phyloP scores from a whole-genome alignment of 1,284 basidiomycete genomes.

The Pulchroboletus neoregius region DNA sequence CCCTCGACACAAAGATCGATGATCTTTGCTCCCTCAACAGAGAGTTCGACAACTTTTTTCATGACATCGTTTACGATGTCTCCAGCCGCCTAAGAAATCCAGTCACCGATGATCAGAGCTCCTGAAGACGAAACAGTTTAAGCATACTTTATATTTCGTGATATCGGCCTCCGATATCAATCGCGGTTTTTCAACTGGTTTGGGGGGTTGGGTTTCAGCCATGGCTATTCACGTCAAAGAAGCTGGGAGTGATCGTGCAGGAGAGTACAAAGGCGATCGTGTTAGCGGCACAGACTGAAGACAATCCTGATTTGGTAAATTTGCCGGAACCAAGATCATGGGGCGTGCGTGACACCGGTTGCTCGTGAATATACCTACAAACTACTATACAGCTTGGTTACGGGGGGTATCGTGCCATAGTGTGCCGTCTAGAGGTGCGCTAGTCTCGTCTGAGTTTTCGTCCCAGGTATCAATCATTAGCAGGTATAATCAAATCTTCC shows the following conservation, averaged over 20 bases:
- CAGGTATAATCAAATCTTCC: slow-evolving; percentile 14
- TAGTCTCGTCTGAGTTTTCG: slow-evolving; percentile 7
- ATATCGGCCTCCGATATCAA: slow-evolving; percentile 68
- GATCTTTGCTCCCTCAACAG: slow-evolving; percentile 80
- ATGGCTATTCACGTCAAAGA: slow-evolving; percentile 35
- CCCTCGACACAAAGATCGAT: slow-evolving; percentile 91
- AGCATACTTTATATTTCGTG: slow-evolving; percentile 76
- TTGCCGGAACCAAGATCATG: neutral
- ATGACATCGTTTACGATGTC: slow-evolving; percentile 86
- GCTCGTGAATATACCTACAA: slow-evolving; percentile 18
- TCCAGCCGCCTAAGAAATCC: slow-evolving; percentile 65
- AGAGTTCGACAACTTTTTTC: slow-evolving; percentile 78
- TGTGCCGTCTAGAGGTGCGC: slow-evolving; percentile 21
- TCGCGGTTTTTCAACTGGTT: slow-evolving; percentile 44
- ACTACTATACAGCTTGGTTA: slow-evolving; percentile 29
- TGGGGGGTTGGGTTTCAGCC: slow-evolving; percentile 49
- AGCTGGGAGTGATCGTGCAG: slow-evolving; percentile 8
- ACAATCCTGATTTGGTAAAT: slow-evolving; percentile 28
- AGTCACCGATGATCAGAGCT: slow-evolving; percentile 9
- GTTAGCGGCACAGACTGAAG: slow-evolving; percentile 4
- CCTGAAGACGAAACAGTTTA: neutral
- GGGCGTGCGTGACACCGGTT: too few relatives aligned
- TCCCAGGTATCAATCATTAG: slow-evolving; percentile 21
- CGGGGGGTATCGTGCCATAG: slow-evolving; percentile 24
- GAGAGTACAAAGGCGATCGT: slow-evolving; percentile 8